Evolutionary conservation across 2,329 filamentous ascomycete species (phyloP), one percentile per base, ranked within the genome.

Genomic region (Talaromyces sp.): DNA sequence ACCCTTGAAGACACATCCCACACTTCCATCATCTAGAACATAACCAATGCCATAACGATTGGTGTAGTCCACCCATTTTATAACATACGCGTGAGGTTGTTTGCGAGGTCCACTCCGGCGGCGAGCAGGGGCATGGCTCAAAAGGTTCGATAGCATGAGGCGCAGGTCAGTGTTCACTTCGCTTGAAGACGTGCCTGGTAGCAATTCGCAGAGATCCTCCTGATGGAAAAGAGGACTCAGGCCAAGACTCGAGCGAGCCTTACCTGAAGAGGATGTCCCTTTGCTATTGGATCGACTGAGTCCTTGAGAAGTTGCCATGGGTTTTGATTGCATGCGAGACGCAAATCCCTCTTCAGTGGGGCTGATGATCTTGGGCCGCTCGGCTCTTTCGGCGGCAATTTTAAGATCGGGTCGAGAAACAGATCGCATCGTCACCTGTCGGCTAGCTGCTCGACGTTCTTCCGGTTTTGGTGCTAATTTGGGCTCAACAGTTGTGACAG

Each of bases 51-150:
- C 78, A 53, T 80, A 79, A 42, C 77, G 74, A 52, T 79, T 79
- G 7, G 78, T 78, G 57, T 80, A 80, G 56, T 80, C 78, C 17
- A 80, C 78, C 78, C 78, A 80, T 65, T 80, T 80, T 44, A 79
- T 76, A 4, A 80, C 77, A 51, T 78, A 76, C 2, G 76, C 66
- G 48, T 79, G 76, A 2, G 70, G 71, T 29, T 67, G 58, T 24
- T 65, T 64, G 36, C 65, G 59, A 7, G 63, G 51, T 2, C 62
- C 61, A 16, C 62, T 58, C n/a, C 69, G 65, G 32, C 71, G 66
- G 24, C 70, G 68, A 30, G 57, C 60, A n/a, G 67, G 56, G 3
- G 67, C 63, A 29, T 67, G 60, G n/a, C 64, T 69, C 5, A 65
- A 58, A 54, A 76, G 57, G 35, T 70, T 72, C 20, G 68, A 63